A percentile compares a stretch with the other conserved stretches of the same genome.
Conservation (phyloP, 192 early-diverging fungal genomes). For the Bifiguratus adelaidae region DNA sequence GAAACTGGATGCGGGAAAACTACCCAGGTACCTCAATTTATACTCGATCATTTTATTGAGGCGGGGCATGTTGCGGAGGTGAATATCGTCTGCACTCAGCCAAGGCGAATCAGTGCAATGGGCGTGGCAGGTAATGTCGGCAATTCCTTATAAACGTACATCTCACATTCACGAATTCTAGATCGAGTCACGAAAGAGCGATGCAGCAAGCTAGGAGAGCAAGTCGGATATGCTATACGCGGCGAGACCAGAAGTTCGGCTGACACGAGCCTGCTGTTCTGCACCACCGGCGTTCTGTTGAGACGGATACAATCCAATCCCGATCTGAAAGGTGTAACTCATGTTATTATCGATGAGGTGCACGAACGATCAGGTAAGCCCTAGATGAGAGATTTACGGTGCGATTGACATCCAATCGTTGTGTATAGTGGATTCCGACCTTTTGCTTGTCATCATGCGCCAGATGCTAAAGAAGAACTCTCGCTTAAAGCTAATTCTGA, state of each 20-base stretch:
- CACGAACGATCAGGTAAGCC: conserved; percentile 50
- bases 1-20: conserved; percentile 70
- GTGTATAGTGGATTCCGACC: conserved; percentile 55
- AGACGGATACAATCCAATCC: conserved; percentile 55
- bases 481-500: conserved; percentile 54
- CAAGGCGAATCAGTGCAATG: conserved; percentile 23
- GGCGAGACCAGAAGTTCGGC: conserved; percentile 17
- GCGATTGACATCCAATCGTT: neutral
- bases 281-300: conserved; percentile 55
- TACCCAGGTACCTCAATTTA: conserved; percentile 75
- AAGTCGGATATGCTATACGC: conserved; percentile 22
- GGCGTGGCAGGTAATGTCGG: conserved; percentile 12
- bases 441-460: conserved; percentile 55
- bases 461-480: conserved; percentile 36
- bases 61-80: conserved; percentile 26
- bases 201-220: conserved; percentile 13
- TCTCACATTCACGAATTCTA: neutral
- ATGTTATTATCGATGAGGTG: conserved; percentile 73
- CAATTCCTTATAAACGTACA: neutral
- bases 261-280: conserved; percentile 11
- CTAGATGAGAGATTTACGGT: neutral
- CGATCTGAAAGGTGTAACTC: conserved; percentile 47
- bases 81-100: conserved; percentile 54
- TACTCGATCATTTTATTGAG: conserved; percentile 52
- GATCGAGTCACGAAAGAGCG: conserved; percentile 20